A percentile compares a stretch with the other conserved stretches of the same genome.
These are phyloP conservation scores for Ogataea henricii DNA, from an alignment of 805 yeast genomes.

Conservation along the genomic window DNA sequence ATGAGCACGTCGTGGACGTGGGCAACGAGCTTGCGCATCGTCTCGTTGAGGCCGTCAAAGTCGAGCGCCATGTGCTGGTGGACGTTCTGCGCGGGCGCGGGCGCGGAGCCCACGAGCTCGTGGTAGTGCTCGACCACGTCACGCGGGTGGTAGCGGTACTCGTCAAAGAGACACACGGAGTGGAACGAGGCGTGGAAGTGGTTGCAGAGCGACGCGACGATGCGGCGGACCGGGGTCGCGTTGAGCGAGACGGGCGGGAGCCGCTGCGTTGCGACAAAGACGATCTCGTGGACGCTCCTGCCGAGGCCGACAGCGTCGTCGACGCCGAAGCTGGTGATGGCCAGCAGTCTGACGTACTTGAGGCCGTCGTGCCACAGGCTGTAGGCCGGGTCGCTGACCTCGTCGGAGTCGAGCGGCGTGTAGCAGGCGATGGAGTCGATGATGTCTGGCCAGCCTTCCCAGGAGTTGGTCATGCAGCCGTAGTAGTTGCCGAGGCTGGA, in stretches of 20 bases:
- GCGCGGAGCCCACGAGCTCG: constrained; percentile 9
- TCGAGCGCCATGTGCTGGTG: constrained; percentile 26
- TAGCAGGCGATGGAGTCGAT: constrained; percentile 26
- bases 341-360: constrained; percentile 23
- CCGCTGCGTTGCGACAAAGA: constrained; percentile 25
- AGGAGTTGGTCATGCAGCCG: constrained; percentile 29
- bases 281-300: constrained; percentile 21
- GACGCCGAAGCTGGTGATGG: constrained; percentile 22
- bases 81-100: constrained; percentile 10
- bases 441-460: constrained; percentile 34
- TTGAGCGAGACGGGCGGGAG: too few relatives aligned
- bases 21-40: constrained; percentile 13
- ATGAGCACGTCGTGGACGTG: constrained; percentile 24
- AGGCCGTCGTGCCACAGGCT: constrained; percentile 28
- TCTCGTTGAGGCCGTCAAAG: constrained; percentile 19
- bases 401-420: constrained; percentile 15
- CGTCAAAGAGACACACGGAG: constrained; percentile 31
- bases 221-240: constrained; percentile 16
- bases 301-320: constrained; percentile 1
- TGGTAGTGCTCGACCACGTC: constrained; percentile 23
- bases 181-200: constrained; percentile 24
- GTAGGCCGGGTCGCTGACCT: constrained; percentile 8
- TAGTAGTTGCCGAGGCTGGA: constrained; percentile 32
- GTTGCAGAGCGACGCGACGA: constrained; percentile 19
- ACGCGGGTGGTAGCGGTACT: constrained; percentile 24